phyloP scores from a whole-genome alignment of 139 green algal species.

The Haematococcus lacustris region DNA sequence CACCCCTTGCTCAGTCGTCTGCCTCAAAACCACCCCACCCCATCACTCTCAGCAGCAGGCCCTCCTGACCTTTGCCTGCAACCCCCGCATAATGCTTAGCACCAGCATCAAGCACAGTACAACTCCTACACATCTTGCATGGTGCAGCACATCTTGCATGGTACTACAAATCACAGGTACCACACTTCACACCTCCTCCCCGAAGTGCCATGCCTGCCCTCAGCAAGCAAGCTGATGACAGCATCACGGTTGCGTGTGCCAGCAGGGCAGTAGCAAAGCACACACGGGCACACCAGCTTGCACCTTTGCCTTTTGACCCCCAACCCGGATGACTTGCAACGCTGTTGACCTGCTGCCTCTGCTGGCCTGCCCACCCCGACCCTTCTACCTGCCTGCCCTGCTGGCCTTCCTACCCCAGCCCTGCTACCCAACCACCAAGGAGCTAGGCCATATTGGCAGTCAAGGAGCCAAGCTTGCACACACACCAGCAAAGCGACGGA shows the following conservation, averaged over 20 bases:
- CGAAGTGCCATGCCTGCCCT: too few species aligned
- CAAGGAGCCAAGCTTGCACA: not conserved
- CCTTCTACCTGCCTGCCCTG: not conserved
- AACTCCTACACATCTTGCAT: not conserved
- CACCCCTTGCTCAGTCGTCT: too few species aligned
- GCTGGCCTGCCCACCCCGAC: not conserved
- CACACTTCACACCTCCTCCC: not conserved
- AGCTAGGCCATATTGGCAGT: not conserved
- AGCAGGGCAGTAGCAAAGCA: not conserved
- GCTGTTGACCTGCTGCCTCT: not conserved
- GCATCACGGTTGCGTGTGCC: not conserved
- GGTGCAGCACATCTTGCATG: not conserved
- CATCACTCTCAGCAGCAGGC: too few species aligned
- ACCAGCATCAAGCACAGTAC: too few species aligned
- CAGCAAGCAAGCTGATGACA: too few species aligned
- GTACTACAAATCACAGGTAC: not conserved
- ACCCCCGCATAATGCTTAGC: too few species aligned
- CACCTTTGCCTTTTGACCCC: not conserved
- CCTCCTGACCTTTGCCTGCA: too few species aligned
- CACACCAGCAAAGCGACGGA: conserved; percentile 33
- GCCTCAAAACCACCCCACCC: too few species aligned
- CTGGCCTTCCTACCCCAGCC: not conserved
- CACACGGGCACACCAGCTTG: not conserved
- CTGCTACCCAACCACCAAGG: not conserved
- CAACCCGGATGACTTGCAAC: not conserved